Conservation (phyloP, 495 filamentous ascomycete genomes). For the Annulohypoxylon nitens region DNA sequence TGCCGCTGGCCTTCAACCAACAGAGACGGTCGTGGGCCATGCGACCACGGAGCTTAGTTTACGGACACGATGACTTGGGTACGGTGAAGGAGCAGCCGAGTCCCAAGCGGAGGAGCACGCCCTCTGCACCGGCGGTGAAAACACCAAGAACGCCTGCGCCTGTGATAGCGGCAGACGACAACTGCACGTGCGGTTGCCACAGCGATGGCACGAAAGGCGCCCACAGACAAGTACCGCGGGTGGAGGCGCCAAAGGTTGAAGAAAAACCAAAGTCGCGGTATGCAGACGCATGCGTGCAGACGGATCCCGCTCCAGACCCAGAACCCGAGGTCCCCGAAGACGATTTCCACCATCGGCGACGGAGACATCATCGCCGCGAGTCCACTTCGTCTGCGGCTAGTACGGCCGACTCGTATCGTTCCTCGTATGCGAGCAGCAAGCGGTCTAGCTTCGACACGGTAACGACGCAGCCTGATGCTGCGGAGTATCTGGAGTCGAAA, state of each 20-base stretch:
- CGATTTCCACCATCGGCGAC: constrained; percentile 19
- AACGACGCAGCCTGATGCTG: constrained; percentile 44
- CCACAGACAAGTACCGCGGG: background rate
- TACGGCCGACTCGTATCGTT: constrained; percentile 27
- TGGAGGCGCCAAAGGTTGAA: background rate
- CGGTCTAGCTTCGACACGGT: constrained; percentile 44
- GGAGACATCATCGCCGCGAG: constrained; percentile 31
- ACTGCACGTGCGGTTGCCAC: constrained; percentile 28
- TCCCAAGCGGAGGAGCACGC: constrained; percentile 6
- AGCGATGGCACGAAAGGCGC: background rate
- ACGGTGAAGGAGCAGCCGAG: constrained; percentile 50
- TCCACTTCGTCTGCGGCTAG: constrained; percentile 34
- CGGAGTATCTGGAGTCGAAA: constrained; percentile 13
- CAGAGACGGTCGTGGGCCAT: constrained; percentile 38
- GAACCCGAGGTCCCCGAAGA: constrained; percentile 11
- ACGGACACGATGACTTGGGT: constrained; percentile 37
- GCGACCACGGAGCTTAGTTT: constrained; percentile 47
- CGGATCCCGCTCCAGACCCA: constrained; percentile 30
- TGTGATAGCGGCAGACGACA: background rate
- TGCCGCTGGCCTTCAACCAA: constrained; percentile 44
- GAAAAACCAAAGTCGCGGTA: constrained; percentile 30
- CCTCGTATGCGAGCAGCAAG: constrained; percentile 38
- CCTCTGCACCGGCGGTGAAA: constrained; percentile 17
- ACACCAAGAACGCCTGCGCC: constrained; percentile 6
- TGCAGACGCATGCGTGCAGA: constrained; percentile 46